Evolutionary conservation across 805 yeast genomes (phyloP).

Genomic region (Metschnikowia colocasiae): DNA sequence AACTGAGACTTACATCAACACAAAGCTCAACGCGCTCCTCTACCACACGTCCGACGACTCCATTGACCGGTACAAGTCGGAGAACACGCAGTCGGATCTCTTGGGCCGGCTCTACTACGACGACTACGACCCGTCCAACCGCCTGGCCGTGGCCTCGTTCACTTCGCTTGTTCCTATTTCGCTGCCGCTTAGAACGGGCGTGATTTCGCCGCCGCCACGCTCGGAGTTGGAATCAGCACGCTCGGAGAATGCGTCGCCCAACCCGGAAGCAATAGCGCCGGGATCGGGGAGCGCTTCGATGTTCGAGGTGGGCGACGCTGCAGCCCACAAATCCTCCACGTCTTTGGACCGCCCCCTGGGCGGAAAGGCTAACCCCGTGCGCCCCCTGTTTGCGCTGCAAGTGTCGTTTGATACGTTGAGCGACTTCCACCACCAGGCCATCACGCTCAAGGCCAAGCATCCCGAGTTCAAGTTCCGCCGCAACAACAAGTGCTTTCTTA

Average conservation of each 20-base stretch:
- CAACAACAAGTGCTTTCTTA: constrained; percentile 40
- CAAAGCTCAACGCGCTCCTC: constrained; percentile 36
- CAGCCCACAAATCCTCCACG: background rate
- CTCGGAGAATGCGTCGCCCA: too few relatives aligned
- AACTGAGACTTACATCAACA: constrained; percentile 33
- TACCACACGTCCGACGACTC: constrained; percentile 38
- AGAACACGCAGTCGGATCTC: constrained; percentile 38
- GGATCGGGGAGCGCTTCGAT: background rate
- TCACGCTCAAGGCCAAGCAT: constrained; percentile 40
- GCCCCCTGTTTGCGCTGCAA: constrained; percentile 34
- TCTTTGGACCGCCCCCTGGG: background rate
- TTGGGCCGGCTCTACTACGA: constrained; percentile 42
- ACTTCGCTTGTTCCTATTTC: constrained; percentile 12
- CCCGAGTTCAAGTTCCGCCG: constrained; percentile 42
- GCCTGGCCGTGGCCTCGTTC: constrained; percentile 15
- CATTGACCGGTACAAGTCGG: constrained; percentile 34
- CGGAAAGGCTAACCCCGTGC: background rate
- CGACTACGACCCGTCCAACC: constrained; percentile 36
- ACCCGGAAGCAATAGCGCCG: background rate
- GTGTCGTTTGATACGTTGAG: constrained; percentile 39
- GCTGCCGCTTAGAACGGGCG: background rate
- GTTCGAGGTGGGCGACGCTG: constrained; percentile 1
- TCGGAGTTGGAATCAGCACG: background rate
- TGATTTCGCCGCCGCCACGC: constrained; percentile 6
- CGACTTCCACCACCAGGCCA: constrained; percentile 30